phyloP scores from a whole-genome alignment of 2,329 filamentous ascomycete genomes.

The Balansia obtecta region DNA sequence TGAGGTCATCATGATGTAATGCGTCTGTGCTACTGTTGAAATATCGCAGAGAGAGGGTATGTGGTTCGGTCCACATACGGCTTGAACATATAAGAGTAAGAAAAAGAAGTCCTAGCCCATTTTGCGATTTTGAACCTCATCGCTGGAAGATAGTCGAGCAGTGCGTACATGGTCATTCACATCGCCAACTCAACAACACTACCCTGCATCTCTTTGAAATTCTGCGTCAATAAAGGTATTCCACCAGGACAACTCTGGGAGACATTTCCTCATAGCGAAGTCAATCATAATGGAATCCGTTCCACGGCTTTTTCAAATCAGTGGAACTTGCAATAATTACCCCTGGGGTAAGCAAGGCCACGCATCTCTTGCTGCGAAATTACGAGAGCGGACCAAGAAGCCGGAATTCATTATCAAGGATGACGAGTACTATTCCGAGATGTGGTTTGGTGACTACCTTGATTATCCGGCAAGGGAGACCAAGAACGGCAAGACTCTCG shows the following conservation, averaged over 20 bases:
- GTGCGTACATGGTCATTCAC: too few species aligned
- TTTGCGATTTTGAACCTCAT: too few species aligned
- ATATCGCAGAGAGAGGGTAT: neutral
- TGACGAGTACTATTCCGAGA: slow-evolving; percentile 47
- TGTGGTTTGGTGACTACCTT: slow-evolving; percentile 72
- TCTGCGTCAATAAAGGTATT: too few species aligned
- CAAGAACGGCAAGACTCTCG: slow-evolving; percentile 48
- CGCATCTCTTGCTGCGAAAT: slow-evolving; percentile 50
- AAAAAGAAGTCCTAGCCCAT: too few species aligned
- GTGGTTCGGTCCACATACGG: too few species aligned
- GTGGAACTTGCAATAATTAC: slow-evolving; percentile 41
- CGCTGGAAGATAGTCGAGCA: too few species aligned
- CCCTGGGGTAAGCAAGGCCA: slow-evolving; percentile 59
- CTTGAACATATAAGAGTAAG: too few species aligned
- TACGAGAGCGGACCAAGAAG: slow-evolving; percentile 45
- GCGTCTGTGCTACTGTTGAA: neutral
- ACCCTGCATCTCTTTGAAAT: too few species aligned
- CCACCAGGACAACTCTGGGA: neutral
- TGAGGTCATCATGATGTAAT: slow-evolving; percentile 1
- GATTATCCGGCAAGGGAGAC: slow-evolving; percentile 54
- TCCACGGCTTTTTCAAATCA: neutral
- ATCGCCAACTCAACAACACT: too few species aligned
- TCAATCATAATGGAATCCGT: neutral
- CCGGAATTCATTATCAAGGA: slow-evolving; percentile 50
- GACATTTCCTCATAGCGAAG: neutral